These are phyloP conservation scores for Gymnopus androsaceus DNA, from an alignment of 1,284 basidiomycete genomes.

Conservation along the genomic window DNA sequence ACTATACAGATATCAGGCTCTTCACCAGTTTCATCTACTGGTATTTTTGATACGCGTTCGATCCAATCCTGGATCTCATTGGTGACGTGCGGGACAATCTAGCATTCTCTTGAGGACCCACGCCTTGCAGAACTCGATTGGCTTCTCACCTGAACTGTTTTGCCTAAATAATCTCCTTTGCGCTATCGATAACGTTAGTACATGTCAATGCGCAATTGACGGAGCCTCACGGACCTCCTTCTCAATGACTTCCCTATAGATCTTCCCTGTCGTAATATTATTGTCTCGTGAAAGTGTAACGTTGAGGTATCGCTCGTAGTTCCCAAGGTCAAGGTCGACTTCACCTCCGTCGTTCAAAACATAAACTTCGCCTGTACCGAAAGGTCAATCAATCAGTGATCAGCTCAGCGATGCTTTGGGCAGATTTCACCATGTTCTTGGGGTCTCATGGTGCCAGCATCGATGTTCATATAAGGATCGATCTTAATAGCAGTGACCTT, in stretches of 20 bases:
- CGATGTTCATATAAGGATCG: slow-evolving; percentile 99
- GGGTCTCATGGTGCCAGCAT: slow-evolving; percentile 98
- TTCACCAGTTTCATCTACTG: slow-evolving; percentile 92
- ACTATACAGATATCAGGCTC: slow-evolving; percentile 97
- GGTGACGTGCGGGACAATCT: slow-evolving; percentile 97
- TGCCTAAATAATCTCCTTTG: slow-evolving; percentile 95
- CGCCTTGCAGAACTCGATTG: background rate
- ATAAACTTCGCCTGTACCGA: slow-evolving; percentile 86
- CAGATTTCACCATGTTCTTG: slow-evolving; percentile 89
- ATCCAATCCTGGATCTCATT: slow-evolving; percentile 99
- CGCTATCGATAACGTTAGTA: slow-evolving; percentile 50
- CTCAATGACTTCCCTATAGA: slow-evolving; percentile 96
- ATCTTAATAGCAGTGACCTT: slow-evolving; percentile 99
- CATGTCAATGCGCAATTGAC: slow-evolving; percentile 10
- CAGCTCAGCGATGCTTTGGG: slow-evolving; percentile 27
- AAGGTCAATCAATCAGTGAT: slow-evolving; percentile 1
- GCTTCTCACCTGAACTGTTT: slow-evolving; percentile 83
- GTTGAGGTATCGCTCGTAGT: slow-evolving; percentile 97
- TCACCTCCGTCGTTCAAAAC: slow-evolving; percentile 98
- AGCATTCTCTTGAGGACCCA: slow-evolving; percentile 12
- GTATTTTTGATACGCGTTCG: slow-evolving; percentile 89
- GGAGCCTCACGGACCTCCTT: slow-evolving; percentile 78
- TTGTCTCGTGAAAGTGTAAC: slow-evolving; percentile 94
- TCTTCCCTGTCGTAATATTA: slow-evolving; percentile 98
- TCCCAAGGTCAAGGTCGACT: slow-evolving; percentile 96